phyloP scores from a whole-genome alignment of 345 rosid species.

The Salix suchowensis region DNA sequence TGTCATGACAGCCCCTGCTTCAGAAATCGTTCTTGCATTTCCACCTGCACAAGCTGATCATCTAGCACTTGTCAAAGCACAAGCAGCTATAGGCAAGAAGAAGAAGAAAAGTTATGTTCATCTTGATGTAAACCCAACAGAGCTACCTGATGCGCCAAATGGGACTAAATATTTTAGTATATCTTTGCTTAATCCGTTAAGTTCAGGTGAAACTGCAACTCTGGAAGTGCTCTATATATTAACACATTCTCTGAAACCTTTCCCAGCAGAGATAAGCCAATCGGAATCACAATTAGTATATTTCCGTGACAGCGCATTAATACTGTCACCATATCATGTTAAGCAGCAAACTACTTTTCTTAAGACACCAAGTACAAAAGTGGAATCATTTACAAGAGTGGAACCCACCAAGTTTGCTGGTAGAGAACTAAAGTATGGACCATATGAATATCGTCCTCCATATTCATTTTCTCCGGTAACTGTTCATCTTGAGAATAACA shows the following conservation, averaged over 20 bases:
- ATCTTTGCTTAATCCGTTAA: conserved; percentile 54
- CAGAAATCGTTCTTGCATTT: conserved; percentile 79
- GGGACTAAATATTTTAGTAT: conserved; percentile 56
- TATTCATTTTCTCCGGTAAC: conserved; percentile 71
- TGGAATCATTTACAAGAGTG: conserved; percentile 81
- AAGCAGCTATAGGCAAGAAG: conserved; percentile 68
- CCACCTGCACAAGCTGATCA: conserved; percentile 65
- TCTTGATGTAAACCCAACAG: conserved; percentile 58
- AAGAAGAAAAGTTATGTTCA: conserved; percentile 63
- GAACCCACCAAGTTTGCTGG: conserved; percentile 77
- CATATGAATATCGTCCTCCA: conserved; percentile 68
- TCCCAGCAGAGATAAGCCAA: conserved; percentile 86
- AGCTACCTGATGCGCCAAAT: conserved; percentile 67
- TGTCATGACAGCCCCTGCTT: conserved; percentile 53
- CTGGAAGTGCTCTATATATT: conserved; percentile 74
- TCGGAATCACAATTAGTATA: conserved; percentile 90
- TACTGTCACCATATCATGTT: conserved; percentile 72
- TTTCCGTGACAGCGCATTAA: conserved; percentile 68
- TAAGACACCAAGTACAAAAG: conserved; percentile 74
- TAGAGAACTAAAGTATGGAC: conserved; percentile 83
- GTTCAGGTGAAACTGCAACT: conserved; percentile 54
- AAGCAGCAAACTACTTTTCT: conserved; percentile 75
- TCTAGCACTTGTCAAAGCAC: conserved; percentile 71
- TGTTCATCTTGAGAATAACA: conserved; percentile 87
- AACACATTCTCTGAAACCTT: conserved; percentile 87